Evolutionary conservation across 805 yeast species (phyloP), one percentile per base, ranked within the genome.

Genomic region (Saccharomycopsis sp.): DNA sequence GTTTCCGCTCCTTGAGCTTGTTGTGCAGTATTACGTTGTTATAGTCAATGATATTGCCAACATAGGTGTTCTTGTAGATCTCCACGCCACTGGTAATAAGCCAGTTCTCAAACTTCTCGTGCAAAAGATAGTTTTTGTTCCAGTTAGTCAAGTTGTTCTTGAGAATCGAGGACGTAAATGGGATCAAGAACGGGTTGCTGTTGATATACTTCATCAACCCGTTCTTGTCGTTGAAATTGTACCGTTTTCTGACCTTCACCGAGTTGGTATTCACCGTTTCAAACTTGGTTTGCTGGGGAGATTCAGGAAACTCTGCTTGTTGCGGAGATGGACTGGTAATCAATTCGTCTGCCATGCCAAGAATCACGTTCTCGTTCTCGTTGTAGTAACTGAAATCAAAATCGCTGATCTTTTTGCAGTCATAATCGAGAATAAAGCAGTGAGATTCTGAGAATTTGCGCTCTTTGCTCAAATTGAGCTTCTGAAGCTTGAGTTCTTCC

Each of bases 61-160:
- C 47, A 24, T 57, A 59, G 20, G 58, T 52, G 51, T 62, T 62
- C 19, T 53, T 47, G 38, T 58, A 62, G 41, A 62, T 47, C 38
- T 62, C 63, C 3, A 44, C 47, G 9, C 62, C 58, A 25, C 59
- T 52, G 35, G 64, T 62, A 25, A 60, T 60, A 20, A 62, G 54
- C 64, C 64, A 62, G 41, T 60, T 62, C 20, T 62, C 64, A 52
- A 62, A 58, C 42, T 60, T 60, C 24, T 62, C 64, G 44, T 62
- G 64, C 19, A 62, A 42, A n/a, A 62, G 52, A 54, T 62, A 62
- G 41, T 62, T 62, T 38, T 54, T 62, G 35, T 58, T 62, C 64
- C 64, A 62, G 47, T 57, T 54, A n/a, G 61, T 57, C 3, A 59
- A 41, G 34, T 61, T 58, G 19, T 59, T 59, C 53, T 62, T 60